phyloP scores from a whole-genome alignment of 345 rosid genomes.

The Acer yangbiense region DNA sequence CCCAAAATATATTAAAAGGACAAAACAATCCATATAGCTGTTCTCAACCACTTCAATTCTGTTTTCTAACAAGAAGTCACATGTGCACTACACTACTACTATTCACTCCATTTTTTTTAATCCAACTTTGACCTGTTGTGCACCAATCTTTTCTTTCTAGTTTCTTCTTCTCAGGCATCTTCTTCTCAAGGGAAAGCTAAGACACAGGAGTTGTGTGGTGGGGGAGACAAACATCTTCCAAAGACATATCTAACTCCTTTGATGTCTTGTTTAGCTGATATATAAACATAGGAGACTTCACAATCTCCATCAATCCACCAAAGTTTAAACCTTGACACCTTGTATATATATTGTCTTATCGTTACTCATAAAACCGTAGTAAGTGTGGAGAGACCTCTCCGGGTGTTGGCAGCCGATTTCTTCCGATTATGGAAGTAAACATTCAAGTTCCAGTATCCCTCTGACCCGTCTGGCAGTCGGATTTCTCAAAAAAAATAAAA shows the following conservation, averaged over 20 bases:
- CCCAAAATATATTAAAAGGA: not conserved
- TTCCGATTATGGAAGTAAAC: too few species aligned
- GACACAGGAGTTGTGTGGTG: constrained; percentile 14
- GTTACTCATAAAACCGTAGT: too few species aligned
- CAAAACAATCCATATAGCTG: constrained; percentile 23
- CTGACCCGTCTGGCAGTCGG: too few species aligned
- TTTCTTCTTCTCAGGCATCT: not conserved
- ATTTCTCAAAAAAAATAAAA: too few species aligned
- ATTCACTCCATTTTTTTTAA: not conserved
- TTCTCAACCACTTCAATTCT: constrained; percentile 29
- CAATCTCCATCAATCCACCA: too few species aligned
- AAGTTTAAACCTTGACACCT: too few species aligned
- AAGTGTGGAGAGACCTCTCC: too few species aligned
- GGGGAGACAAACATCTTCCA: not conserved
- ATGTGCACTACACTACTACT: not conserved
- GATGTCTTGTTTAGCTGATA: not conserved
- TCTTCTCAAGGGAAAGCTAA: constrained; percentile 1
- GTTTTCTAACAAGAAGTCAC: constrained; percentile 20
- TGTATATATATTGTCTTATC: too few species aligned
- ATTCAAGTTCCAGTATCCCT: too few species aligned
- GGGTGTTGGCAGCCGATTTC: too few species aligned
- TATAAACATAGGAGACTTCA: not conserved
- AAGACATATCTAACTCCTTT: not conserved
- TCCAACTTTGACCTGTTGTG: constrained; percentile 13
- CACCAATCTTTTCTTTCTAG: constrained; percentile 3